phyloP scores from a whole-genome alignment of 148 eudicot genomes.

The Vaccinium myrtillus region DNA sequence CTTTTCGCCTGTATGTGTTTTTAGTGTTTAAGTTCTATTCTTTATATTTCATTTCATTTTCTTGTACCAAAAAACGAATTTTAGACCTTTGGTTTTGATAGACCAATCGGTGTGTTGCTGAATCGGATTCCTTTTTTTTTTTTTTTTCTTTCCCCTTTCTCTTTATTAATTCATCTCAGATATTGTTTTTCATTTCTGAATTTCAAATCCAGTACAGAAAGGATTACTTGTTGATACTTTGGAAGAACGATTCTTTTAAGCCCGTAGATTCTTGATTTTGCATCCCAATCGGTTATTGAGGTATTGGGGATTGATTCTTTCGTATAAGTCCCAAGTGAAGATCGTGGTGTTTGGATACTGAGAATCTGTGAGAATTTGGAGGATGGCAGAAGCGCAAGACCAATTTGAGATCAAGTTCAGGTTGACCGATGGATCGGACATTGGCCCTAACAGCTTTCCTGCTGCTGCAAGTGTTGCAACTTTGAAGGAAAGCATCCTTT shows the following conservation, averaged over 20 bases:
- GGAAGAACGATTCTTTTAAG: conserved; percentile 2
- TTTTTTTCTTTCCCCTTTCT: not conserved
- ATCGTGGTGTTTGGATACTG: conserved; percentile 9
- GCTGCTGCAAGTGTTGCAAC: conserved; percentile 50
- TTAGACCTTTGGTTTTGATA: conserved; percentile 1
- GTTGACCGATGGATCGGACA: conserved; percentile 60
- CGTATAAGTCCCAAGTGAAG: conserved; percentile 14
- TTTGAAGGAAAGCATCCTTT: conserved; percentile 63
- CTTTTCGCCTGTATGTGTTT: conserved; percentile 9
- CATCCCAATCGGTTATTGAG: not conserved
- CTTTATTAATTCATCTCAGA: not conserved
- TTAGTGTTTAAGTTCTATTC: not conserved
- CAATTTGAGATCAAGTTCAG: conserved; percentile 63
- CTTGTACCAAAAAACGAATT: not conserved
- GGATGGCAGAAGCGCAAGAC: conserved; percentile 56
- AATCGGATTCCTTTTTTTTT: not conserved
- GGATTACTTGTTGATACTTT: conserved; percentile 13
- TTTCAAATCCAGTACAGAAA: conserved; percentile 15
- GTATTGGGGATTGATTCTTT: not conserved
- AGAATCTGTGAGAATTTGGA: conserved; percentile 16
- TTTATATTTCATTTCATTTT: not conserved
- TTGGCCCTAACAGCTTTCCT: conserved; percentile 63
- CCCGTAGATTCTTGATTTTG: not conserved
- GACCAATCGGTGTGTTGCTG: not conserved
- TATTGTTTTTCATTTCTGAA: conserved; percentile 11